Evolutionary conservation across 805 yeast species (phyloP), one percentile per base, ranked within the genome.

Genomic region (Schwanniomyces sp.): DNA sequence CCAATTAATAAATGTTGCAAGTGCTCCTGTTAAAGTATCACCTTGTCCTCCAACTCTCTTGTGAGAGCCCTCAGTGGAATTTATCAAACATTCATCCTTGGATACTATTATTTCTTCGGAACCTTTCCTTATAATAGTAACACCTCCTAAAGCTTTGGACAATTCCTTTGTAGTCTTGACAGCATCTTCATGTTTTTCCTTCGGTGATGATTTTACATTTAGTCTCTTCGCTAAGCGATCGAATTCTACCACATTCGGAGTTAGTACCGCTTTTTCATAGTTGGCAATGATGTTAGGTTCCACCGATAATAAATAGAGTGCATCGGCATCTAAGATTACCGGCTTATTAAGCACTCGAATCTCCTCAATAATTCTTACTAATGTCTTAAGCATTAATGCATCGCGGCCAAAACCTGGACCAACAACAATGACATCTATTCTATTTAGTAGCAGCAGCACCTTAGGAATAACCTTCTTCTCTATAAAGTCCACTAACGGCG

Each of bases 351-450:
- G 70, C 18, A 74, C 69, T 56, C 74, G 80, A 41, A 86, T 76
- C 51, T 81, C 82, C 50, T 72, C 72, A 38, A 91, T 73, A 17
- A 89, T 75, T 27, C 73, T 60, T n/a, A 75, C 74, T 48, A 86
- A 75, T 1, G 86, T 77, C 42, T 75, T 72, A 45, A 85, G 64
- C 89, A 90, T 85, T 30, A 78, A 58, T 4, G 67, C 64, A 62
- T 91, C 96, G 42, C 99, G 74, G 0, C 99, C 99, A 49, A 91
- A 78, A 0, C 98, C 99, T 0, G 98, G 98, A 0, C 98, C 98
- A 34, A 92, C 76, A 1, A 94, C 88, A 25, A 91, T 82, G 7
- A 84, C 88, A 58, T 92, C 96, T 49, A 90, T 79, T 41, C 95
- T 69, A 32, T 75, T 74, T 32, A 92, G 66, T 18, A 91, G 58